Percentiles rank a stretch among this genome's conserved stretches.
Conservation (phyloP, 2,329 filamentous ascomycete species). For the Xylariaceae sp. region DNA sequence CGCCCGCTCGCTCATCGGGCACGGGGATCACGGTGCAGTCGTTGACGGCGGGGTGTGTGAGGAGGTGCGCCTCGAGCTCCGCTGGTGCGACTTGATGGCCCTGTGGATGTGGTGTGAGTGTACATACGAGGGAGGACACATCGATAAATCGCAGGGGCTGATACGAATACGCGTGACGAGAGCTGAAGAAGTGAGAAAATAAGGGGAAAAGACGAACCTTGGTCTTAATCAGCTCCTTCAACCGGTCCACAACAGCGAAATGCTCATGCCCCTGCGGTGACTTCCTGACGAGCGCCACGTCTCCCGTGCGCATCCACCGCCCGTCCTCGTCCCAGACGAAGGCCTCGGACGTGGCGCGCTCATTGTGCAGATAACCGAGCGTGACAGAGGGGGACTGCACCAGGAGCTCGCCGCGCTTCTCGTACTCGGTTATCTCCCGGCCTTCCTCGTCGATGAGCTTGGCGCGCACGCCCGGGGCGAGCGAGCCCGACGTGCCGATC, state of each 20-base stretch:
- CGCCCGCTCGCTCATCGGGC: constrained; percentile 55
- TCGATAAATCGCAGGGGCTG: not conserved
- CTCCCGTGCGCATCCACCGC: constrained; percentile 77
- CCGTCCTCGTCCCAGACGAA: constrained; percentile 63
- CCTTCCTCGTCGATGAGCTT: constrained; percentile 66
- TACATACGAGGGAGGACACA: not conserved
- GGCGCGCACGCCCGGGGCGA: constrained; percentile 59
- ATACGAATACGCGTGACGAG: no score
- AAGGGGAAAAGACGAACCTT: constrained; percentile 38
- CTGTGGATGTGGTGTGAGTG: constrained; percentile 26
- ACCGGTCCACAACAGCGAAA: constrained; percentile 74
- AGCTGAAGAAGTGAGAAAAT: not conserved
- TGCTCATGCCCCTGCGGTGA: constrained; percentile 68
- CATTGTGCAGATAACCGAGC: constrained; percentile 82
- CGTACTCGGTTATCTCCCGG: constrained; percentile 56
- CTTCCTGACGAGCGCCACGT: constrained; percentile 68
- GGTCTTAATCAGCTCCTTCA: constrained; percentile 47
- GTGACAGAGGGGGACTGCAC: constrained; percentile 72
- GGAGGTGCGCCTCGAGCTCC: constrained; percentile 74
- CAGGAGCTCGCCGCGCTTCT: constrained; percentile 74
- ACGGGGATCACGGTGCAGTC: constrained; percentile 76
- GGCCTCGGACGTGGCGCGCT: constrained; percentile 74
- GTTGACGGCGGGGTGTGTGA: constrained; percentile 67
- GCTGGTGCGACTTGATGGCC: constrained; percentile 79
- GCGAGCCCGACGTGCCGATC: constrained; percentile 65